These are phyloP conservation scores for Neurospora sp. DNA, from an alignment of 495 filamentous ascomycete species.

Conservation along the genomic window DNA sequence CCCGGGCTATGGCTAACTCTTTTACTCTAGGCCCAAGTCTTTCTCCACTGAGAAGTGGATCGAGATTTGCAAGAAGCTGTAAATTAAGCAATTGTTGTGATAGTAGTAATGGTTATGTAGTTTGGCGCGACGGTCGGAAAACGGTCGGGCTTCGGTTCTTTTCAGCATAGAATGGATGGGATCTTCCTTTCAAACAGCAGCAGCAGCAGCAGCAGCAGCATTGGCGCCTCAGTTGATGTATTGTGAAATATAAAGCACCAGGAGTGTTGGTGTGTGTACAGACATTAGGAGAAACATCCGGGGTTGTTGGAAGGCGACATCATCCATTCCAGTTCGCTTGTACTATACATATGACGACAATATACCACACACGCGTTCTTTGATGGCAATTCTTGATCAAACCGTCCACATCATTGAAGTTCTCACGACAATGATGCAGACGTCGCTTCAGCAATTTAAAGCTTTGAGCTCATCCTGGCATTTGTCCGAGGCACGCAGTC, in stretches of 20 bases:
- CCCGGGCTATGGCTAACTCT: background rate
- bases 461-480: background rate
- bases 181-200: background rate
- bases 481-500: background rate
- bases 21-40: slow-evolving; percentile 69
- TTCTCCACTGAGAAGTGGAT: slow-evolving; percentile 96
- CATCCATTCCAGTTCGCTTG: background rate
- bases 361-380: background rate
- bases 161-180: slow-evolving; percentile 23
- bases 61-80: slow-evolving; percentile 82
- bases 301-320: background rate
- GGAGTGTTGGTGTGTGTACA: background rate
- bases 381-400: background rate
- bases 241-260: background rate
- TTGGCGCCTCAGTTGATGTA: background rate
- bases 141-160: slow-evolving; percentile 15
- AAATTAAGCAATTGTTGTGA: slow-evolving; percentile 27
- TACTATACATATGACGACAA: background rate
- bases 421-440: background rate
- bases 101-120: slow-evolving; percentile 11
- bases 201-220: background rate
- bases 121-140: slow-evolving; percentile 21
- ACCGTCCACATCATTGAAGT: background rate
- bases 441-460: background rate
- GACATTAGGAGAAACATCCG: background rate